phyloP scores from a whole-genome alignment of 768 basidiomycete species.

The Leccinum imitatum region DNA sequence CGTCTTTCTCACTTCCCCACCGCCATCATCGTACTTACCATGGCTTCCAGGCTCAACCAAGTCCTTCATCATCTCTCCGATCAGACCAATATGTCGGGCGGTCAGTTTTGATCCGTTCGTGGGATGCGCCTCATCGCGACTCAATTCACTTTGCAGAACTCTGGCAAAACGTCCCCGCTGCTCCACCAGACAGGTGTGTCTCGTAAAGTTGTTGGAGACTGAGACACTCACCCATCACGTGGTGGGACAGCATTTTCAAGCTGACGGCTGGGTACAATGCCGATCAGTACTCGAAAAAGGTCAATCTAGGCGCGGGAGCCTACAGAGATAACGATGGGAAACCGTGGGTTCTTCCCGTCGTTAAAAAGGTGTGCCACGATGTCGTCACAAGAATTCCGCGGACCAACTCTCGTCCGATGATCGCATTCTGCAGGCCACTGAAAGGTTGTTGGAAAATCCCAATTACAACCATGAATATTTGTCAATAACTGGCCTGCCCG shows the following conservation, averaged over 20 bases:
- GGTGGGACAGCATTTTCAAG: conserved; percentile 72
- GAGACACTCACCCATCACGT: conserved; percentile 9
- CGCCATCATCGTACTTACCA: conserved; percentile 24
- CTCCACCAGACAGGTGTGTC: conserved; percentile 78
- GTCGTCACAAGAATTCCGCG: conserved; percentile 1
- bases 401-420: conserved; percentile 1
- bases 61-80: conserved; percentile 51
- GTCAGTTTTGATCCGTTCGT: conserved; percentile 37
- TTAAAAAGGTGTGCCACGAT: conserved; percentile 67
- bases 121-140: not conserved
- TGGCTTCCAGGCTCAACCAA: conserved; percentile 62
- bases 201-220: not conserved
- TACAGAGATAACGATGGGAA: conserved; percentile 87
- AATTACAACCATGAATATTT: conserved; percentile 89
- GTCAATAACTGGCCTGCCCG: conserved; percentile 83
- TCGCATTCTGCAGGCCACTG: conserved; percentile 57
- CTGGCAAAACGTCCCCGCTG: conserved; percentile 77
- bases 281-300: conserved; percentile 71
- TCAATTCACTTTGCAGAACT: conserved; percentile 45
- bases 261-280: conserved; percentile 87
- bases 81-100: conserved; percentile 49
- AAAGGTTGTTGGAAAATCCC: conserved; percentile 64
- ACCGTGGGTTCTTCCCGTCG: conserved; percentile 90
- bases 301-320: conserved; percentile 92
- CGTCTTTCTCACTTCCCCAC: not conserved